These are phyloP conservation scores for Trichophyton benhamiae DNA, from an alignment of 2,329 filamentous ascomycete species.

Conservation along the genomic window DNA sequence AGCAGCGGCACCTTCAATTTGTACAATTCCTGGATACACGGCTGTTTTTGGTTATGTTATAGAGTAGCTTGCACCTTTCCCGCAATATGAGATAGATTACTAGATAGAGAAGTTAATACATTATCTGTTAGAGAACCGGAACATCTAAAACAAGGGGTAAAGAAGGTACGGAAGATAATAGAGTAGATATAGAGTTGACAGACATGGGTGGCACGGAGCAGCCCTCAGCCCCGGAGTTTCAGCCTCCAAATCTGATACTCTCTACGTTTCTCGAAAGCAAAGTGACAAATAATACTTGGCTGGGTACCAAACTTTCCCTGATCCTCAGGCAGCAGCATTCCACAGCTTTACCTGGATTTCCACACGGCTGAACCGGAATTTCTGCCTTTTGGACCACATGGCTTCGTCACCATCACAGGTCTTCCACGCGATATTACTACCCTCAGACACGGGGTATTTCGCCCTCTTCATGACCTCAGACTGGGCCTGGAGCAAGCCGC, in stretches of 20 bases:
- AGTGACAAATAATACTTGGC: neutral
- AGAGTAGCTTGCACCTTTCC: too few species aligned
- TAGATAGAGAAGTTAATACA: neutral
- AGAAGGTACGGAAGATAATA: neutral
- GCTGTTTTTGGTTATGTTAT: too few species aligned
- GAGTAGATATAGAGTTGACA: neutral
- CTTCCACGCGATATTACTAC: neutral
- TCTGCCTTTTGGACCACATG: neutral
- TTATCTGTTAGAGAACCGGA: neutral
- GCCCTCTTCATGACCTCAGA: neutral
- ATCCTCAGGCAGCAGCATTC: neutral
- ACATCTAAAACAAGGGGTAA: neutral
- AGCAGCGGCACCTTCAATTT: neutral
- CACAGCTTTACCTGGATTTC: neutral
- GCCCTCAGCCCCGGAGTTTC: neutral
- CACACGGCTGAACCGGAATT: neutral
- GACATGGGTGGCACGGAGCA: neutral
- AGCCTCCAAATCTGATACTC: neutral
- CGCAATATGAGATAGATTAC: neutral
- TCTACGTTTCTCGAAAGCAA: neutral
- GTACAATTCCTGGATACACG: neutral
- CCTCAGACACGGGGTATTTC: neutral
- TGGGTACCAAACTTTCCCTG: neutral
- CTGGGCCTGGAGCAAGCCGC: neutral
- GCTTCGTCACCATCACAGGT: neutral